Base-by-base conservation (phyloP, 2,329 filamentous ascomycete genomes). In the Calonectria ilicicola region DNA sequence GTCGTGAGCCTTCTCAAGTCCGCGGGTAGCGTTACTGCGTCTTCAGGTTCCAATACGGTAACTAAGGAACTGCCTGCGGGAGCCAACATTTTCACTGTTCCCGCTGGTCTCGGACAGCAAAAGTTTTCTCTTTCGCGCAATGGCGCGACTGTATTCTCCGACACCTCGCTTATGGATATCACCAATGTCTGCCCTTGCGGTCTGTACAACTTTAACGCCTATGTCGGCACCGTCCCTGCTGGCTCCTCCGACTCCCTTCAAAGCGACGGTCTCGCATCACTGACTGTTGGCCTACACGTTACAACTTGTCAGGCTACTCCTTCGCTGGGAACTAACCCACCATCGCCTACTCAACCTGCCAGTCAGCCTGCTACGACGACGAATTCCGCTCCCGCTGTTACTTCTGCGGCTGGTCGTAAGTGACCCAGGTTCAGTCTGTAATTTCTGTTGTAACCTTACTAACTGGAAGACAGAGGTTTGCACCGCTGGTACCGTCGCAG, bases 141-240 rank as follows among this genome's bases (percentile, higher is more conserved):
- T 38, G 83, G 82, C 1, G 67, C 82, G 46, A 84, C 81, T 0
- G 83, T 89, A 5, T 73, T 90, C 5, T 83, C 83, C 15, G 87
- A 84, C 8, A 87, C 85, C 0, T 87, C 88, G 12, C 78, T 86
- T n/a, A 88, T 87, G 80, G 84, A 89, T 46, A 86, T 91, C 44
- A 81, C 83, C 1, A 81, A 87, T 49, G 81, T 81, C 19, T 91
- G 89, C 76, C 80, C 85, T 21, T 90, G 87, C 70, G 87, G 89
- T 4, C 82, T 90, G 62, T 90, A 90, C 83, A 90, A 90, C 81
- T 90, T 87, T 82, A 91, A 91, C 70, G 85, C 87, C 17, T 90
- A 88, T 72, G 87, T 89, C 0, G 89, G 89, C 17, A 87, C 84
- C 1, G 81, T 90, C 3, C 87, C 88, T 3, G 81, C 81, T 0